Base-by-base conservation (phyloP, 345 rosid species). In the Cochlearia excelsa region DNA sequence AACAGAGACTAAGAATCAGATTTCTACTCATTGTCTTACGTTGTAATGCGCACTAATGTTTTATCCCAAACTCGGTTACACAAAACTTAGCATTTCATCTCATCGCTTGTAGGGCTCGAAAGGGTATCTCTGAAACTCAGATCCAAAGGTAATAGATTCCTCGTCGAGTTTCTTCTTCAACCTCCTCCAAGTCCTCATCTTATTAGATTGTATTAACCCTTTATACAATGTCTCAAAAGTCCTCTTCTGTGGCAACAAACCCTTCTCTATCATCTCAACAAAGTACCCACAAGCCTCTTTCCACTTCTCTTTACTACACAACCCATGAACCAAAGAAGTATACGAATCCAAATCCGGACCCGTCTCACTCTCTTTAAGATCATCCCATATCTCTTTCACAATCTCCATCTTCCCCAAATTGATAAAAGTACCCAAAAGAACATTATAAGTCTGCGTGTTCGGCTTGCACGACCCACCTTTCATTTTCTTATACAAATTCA, bases 181-280 rank as follows among this genome's bases (percentile, higher is more conserved):
- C 66, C 95, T 83, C 73, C 90, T 84, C 96, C 98, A 88, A 10
- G 88, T 92, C 67, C 85, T 88, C 77, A 86, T 44, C 88, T 79
- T 88, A 74, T 83, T 79, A 42, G 96, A 83, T 47, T 92, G 98
- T 69, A 88, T 88, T 46, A 91, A 69, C 27, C 96, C 95, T 65
- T 38, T 77, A 64, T 86, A 88, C 1, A 91, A 78, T 1, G 81
- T 88, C 80, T 91, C 95, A 63, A 91, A 86, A 31, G 96, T 88
- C 34, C 77, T 65, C 70, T 83, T 86, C n/a, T 86, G 96, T 29
- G 98, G 98, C 60, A 91, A 90, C 47, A 80, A 71, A 27, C 98
- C 98, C 49, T 51, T 82, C 76, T 91, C 96, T 50, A 86, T 86
- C 96, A 91, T 91, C 77, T 91, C 95, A 41, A 86, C 93, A 45